Evolutionary conservation across 768 basidiomycete species (phyloP).

Genomic region (Stropharia rugosoannulata): DNA sequence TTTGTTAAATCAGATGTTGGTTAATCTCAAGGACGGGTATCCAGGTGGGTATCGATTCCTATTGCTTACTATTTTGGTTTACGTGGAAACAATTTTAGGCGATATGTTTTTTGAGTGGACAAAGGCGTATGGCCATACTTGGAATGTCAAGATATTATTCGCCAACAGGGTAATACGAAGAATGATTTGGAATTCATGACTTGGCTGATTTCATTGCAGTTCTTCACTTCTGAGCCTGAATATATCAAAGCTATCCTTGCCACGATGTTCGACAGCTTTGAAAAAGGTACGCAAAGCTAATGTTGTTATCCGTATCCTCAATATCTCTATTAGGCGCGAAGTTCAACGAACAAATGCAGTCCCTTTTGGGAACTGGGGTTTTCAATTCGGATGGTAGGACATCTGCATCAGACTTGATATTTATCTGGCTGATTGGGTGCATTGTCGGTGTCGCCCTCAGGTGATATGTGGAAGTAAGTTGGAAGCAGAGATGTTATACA

Average conservation of each 20-base stretch:
- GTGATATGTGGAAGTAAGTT: conserved; percentile 57
- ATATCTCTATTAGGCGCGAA: conserved; percentile 13
- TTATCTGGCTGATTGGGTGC: not conserved
- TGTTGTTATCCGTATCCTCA: not conserved
- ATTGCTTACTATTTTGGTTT: not conserved
- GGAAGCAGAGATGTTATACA: not conserved
- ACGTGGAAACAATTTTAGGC: conserved; percentile 18
- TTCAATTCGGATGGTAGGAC: conserved; percentile 54
- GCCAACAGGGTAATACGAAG: conserved; percentile 32
- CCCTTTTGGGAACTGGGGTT: conserved; percentile 54
- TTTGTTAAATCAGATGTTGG: conserved; percentile 21
- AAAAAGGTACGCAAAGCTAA: conserved; percentile 22
- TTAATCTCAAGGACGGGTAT: conserved; percentile 23
- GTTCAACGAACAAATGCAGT: conserved; percentile 16
- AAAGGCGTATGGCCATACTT: conserved; percentile 27
- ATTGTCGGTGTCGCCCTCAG: conserved; percentile 19
- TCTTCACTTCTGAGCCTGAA: conserved; percentile 48
- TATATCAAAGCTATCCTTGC: conserved; percentile 47
- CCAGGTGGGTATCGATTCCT: conserved; percentile 15
- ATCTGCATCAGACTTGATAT: not conserved
- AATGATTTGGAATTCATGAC: not conserved
- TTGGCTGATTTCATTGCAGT: conserved; percentile 19
- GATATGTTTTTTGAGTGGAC: conserved; percentile 22
- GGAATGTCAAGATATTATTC: conserved; percentile 33
- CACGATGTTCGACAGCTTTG: conserved; percentile 36